Evolutionary conservation across 164 flowering plant species (phyloP).

Genomic region (Platanus orientalis): DNA sequence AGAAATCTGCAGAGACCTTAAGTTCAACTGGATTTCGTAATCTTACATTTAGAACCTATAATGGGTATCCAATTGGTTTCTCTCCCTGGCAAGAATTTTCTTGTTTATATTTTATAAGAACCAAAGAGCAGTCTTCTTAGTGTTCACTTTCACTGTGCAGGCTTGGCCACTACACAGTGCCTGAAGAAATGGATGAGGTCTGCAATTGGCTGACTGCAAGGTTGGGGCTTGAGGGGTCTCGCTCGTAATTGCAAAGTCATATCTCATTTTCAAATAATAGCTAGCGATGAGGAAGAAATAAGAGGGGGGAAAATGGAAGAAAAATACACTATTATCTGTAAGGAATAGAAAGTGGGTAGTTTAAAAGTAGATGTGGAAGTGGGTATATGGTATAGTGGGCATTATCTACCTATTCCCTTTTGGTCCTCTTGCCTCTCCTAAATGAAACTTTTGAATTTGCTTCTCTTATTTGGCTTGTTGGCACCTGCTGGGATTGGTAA

Average conservation of each 20-base stretch:
- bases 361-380: slow-evolving; percentile 14
- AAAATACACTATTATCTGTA: slow-evolving; percentile 8
- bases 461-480: slow-evolving; percentile 12
- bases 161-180: slow-evolving; percentile 92
- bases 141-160: slow-evolving; percentile 37
- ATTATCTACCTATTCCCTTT: slow-evolving; percentile 15
- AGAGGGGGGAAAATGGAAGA: slow-evolving; percentile 2
- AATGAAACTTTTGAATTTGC: slow-evolving; percentile 7
- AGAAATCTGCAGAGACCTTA: slow-evolving; percentile 48
- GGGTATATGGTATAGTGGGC: slow-evolving; percentile 38
- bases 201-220: slow-evolving; percentile 70
- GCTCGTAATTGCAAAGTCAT: slow-evolving; percentile 15
- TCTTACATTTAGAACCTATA: slow-evolving; percentile 46
- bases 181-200: slow-evolving; percentile 90
- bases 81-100: neutral
- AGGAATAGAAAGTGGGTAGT: slow-evolving; percentile 20
- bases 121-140: neutral
- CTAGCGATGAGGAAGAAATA: slow-evolving; percentile 14
- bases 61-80: slow-evolving; percentile 47
- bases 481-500: slow-evolving; percentile 13
- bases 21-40: slow-evolving; percentile 49
- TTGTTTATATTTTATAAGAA: neutral
- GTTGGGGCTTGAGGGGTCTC: slow-evolving; percentile 62
- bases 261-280: slow-evolving; percentile 6
- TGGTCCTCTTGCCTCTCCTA: slow-evolving; percentile 12